Percentiles rank a stretch among this genome's conserved stretches.
These are phyloP conservation scores for Globisporangium cystogenes DNA, from an alignment of 352 stramenopile species.

Conservation along the genomic window DNA sequence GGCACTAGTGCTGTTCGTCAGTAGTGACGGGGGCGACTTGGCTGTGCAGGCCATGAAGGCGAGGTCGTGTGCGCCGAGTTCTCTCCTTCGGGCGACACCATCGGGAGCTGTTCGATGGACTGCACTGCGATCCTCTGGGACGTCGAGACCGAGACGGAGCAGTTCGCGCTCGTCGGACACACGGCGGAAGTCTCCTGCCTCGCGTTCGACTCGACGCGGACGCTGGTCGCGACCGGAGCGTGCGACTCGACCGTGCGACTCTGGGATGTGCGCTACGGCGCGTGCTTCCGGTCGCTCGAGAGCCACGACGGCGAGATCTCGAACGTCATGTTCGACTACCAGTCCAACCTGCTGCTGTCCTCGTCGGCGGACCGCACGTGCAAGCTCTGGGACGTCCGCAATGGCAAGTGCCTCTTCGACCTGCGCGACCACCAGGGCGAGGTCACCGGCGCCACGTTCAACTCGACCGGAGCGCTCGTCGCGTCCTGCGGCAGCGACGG, in stretches of 20 bases:
- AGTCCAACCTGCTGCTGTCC: constrained; percentile 43
- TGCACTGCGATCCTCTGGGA: constrained; percentile 67
- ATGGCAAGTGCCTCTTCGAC: constrained; percentile 57
- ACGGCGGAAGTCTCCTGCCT: constrained; percentile 64
- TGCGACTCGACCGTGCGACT: constrained; percentile 66
- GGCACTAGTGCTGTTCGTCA: too few relatives aligned
- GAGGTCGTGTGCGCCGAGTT: constrained; percentile 57
- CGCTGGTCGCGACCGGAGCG: constrained; percentile 50
- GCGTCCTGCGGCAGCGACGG: constrained; percentile 45
- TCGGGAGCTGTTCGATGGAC: constrained; percentile 73
- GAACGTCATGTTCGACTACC: constrained; percentile 58
- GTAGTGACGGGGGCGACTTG: too few relatives aligned
- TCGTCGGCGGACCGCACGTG: constrained; percentile 49
- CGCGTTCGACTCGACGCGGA: constrained; percentile 38
- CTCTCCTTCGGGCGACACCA: constrained; percentile 23
- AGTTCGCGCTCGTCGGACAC: constrained; percentile 44
- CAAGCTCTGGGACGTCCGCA: constrained; percentile 71
- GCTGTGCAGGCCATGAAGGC: constrained; percentile 32
- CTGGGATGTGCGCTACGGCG: constrained; percentile 65
- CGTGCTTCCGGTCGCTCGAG: constrained; percentile 67
- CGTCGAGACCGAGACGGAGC: constrained; percentile 34
- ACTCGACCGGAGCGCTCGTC: constrained; percentile 58
- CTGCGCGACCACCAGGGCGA: constrained; percentile 43
- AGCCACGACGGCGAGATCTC: constrained; percentile 50
- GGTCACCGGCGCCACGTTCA: constrained; percentile 54